These are phyloP conservation scores for Clonostachys rosea DNA, from an alignment of 2,329 filamentous ascomycete species.

Conservation along the genomic window DNA sequence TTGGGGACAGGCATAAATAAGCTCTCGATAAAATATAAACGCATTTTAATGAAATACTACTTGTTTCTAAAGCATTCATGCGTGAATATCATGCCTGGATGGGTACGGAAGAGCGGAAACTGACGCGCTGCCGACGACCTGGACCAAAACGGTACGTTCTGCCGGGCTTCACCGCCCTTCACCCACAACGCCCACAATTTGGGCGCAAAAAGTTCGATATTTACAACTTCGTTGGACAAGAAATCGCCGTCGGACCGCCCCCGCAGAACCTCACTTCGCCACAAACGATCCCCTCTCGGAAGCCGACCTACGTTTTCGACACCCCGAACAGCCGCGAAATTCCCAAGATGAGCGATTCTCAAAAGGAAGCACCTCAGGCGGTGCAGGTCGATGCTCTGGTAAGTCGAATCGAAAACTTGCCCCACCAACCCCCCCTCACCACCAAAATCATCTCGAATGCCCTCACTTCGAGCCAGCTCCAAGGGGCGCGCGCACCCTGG, in stretches of 20 bases:
- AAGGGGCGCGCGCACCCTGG: conserved; percentile 7
- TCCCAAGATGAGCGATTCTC: conserved; percentile 51
- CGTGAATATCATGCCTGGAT: no score
- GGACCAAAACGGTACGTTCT: conserved; percentile 13
- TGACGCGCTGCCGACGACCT: no score
- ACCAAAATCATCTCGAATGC: conserved; percentile 3
- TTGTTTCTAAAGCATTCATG: no score
- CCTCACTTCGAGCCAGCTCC: conserved; percentile 8
- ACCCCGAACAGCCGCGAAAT: conserved; percentile 10
- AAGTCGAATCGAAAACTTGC: conserved; percentile 32
- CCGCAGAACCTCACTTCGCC: conserved; percentile 14
- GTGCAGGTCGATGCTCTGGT: conserved; percentile 95
- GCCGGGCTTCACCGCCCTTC: conserved; percentile 27
- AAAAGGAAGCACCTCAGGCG: conserved; percentile 69
- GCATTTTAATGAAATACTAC: no score
- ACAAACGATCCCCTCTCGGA: conserved; percentile 15
- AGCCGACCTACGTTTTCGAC: conserved; percentile 13
- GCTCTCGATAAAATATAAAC: no score
- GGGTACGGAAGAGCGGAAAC: no score
- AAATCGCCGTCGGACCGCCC: conserved; percentile 13
- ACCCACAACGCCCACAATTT: conserved; percentile 41
- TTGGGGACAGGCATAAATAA: no score
- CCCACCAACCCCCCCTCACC: conserved; percentile 17
- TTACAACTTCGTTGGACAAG: conserved; percentile 17
- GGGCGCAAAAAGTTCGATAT: conserved; percentile 36